Evolutionary conservation across 768 basidiomycete species (phyloP).

Genomic region (Kwoniella botswanensis): DNA sequence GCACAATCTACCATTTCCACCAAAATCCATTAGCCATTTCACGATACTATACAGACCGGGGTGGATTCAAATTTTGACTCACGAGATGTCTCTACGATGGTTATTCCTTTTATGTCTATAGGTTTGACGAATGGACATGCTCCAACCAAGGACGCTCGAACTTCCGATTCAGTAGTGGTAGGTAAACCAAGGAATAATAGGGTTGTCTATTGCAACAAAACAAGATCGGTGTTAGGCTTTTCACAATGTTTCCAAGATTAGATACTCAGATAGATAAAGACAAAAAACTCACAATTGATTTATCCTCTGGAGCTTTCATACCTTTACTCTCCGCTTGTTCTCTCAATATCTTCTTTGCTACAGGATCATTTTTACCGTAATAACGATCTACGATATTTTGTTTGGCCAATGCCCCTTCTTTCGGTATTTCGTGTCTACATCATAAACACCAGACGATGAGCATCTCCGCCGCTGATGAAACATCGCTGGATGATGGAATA

Average conservation of each 20-base stretch:
- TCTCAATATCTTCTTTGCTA: conserved; percentile 85
- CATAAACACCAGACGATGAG: not conserved
- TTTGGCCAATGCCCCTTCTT: conserved; percentile 78
- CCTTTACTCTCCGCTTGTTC: conserved; percentile 81
- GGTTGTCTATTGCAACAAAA: conserved; percentile 44
- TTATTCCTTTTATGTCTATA: conserved; percentile 46
- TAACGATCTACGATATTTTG: conserved; percentile 96
- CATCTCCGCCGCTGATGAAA: not conserved
- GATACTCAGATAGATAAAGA: not conserved
- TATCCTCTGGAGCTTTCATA: conserved; percentile 86
- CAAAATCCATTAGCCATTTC: not conserved
- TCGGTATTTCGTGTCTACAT: conserved; percentile 82
- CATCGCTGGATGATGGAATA: not conserved
- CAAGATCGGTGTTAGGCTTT: not conserved
- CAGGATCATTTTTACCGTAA: conserved; percentile 89
- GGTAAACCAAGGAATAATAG: conserved; percentile 55
- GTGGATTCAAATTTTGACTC: conserved; percentile 24
- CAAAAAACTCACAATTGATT: conserved; percentile 70
- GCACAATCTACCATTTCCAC: conserved; percentile 65
- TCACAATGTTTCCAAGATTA: not conserved
- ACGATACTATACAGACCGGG: not conserved
- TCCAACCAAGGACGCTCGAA: conserved; percentile 44
- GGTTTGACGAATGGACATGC: conserved; percentile 54
- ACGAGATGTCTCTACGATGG: conserved; percentile 55
- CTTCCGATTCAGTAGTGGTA: conserved; percentile 47